Base-by-base conservation (phyloP, 2,329 filamentous ascomycete genomes). In the Cordyceps farinosa region DNA sequence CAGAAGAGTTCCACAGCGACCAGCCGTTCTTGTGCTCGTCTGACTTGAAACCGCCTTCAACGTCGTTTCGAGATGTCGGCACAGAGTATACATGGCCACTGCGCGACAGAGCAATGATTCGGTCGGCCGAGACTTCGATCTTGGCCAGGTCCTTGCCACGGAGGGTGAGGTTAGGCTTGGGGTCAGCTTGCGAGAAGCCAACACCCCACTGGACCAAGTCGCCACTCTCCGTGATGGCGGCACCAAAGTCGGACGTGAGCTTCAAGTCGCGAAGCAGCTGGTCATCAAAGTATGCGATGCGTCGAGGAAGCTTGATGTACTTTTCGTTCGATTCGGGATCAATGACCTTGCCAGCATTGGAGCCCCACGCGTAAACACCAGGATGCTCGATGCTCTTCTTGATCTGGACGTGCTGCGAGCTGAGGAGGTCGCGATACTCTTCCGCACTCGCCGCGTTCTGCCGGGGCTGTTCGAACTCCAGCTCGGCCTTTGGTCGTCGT, bases 361-460 rank as follows among this genome's bases (percentile, higher is more conserved):
- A 92, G 0, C 95, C 95, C 94, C 95, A 99, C 5, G 90, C 87
- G 76, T 96, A 98, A 0, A 98, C 90, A 2, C 93, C 95, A 0
- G 95, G 94, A 65, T 90, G 88, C 75, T 87, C 85, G 82, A 84
- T 87, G 75, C 91, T 96, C 72, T 86, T 87, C 78, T 90, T 92
- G 64, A 97, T 90, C 78, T 97, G 94, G 6, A 91, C 78, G 76
- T 96, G 92, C 73, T 96, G 91, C 11, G 90, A 91, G 72, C 90
- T 94, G 69, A 96, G 86, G 63, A 90, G 76, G 62, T 92, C 90
- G 63, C 90, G 79, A 66, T 88, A 88, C 67, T 92, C 88, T 74
- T 93, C 90, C 67, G 86, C 86, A 7, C 86, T 87, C 1, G 78
- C 74, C 30, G 82, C 79, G 65, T 82, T 80, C 66, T 78, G 80